Evolutionary conservation across 2,329 filamentous ascomycete species (phyloP), one percentile per base, ranked within the genome.

Genomic region (Dichotomopilus funicola): DNA sequence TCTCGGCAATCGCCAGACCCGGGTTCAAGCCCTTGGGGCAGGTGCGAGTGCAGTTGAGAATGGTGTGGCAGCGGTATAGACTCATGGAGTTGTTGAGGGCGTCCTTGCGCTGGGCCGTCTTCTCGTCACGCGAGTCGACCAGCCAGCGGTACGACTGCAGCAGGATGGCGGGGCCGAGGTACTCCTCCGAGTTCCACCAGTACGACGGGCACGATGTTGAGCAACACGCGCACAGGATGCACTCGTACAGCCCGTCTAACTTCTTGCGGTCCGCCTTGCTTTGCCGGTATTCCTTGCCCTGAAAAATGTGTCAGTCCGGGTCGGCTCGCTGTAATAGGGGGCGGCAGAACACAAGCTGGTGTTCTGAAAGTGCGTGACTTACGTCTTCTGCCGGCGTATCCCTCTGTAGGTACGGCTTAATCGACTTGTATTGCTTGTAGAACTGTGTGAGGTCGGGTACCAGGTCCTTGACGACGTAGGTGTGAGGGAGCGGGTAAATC

Each of bases 351-450:
- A 27, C 19, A 27, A 3, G 19, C 19, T 27, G 43, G 8, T 4
- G 6, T 45, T 27, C 5, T 13, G 11, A n/a, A 10, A 11, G 11
- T 10, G 43, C 5, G 36, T 37, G 35, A 79, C 87, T 72, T 81
- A 95, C 89, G 70, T 96, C 89, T 64, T 85, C 83, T 44, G 89
- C 78, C 54, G 89, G 87, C 34, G 89, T 94, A 62, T 91, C 87
- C 69, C 91, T 85, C 79, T 97, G 94, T 53, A 99, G 85, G 73
- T 96, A 99, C 44, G 94, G 94, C 85, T 97, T 95, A 77, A 99
- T 96, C 12, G 91, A 96, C 78, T 96, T 96, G 84, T 99, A 99
- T 81, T 99, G 94, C 83, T 97, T 97, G 85, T 99, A 99, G 79
- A 99, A 97, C 70, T 94, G 88, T 61, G 94, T 99, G 78, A 99